Base-by-base conservation (phyloP, 768 basidiomycete species). In the Russula compacta region DNA sequence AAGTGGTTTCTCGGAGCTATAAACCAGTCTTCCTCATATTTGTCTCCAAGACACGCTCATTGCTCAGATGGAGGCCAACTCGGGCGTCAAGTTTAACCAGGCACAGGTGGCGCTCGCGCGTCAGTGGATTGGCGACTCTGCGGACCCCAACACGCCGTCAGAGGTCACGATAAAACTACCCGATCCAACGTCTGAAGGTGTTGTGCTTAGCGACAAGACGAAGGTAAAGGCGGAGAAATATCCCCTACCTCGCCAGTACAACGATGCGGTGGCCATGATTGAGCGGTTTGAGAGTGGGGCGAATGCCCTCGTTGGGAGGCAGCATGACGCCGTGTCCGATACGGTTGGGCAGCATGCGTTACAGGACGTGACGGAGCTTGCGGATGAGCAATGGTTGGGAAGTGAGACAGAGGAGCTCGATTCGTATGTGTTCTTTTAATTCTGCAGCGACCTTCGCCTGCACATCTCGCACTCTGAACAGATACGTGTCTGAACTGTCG, bases 371-470 rank as follows among this genome's bases (percentile, higher is more conserved):
- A 85, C 83, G 5, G 74, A 72, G 8, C 72, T 98, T 52, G 46
- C 73, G n/a, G 80, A 91, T 24, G 95, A 97, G 77, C 69, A 79
- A 58, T 99, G 95, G 95, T 66, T 86, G 47, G 95, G 94, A 6
- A 83, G 79, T 1, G 82, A 85, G 68, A 83, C 87, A 62, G 92
- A 95, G 69, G 95, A 98, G 74, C 74, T 85, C 64, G 77, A 85
- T 65, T 83, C 86, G 79, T 92, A 72, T 66, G 87, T 86, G 19
- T 67, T 53, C 39, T 44, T 62, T 33, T 55, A 43, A 12, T 42
- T 40, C 9, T 15, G 38, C 24, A 38, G 29, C 14, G n/a, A 24
- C 6, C 17, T 36, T 17, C 39, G 43, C 40, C 36, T 15, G 35
- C 19, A 71, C 9, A 75, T 74, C 51, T 66, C 69, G 19, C 36